Base-by-base conservation (phyloP, 2,329 filamentous ascomycete genomes). In the Ophiostoma sp. region DNA sequence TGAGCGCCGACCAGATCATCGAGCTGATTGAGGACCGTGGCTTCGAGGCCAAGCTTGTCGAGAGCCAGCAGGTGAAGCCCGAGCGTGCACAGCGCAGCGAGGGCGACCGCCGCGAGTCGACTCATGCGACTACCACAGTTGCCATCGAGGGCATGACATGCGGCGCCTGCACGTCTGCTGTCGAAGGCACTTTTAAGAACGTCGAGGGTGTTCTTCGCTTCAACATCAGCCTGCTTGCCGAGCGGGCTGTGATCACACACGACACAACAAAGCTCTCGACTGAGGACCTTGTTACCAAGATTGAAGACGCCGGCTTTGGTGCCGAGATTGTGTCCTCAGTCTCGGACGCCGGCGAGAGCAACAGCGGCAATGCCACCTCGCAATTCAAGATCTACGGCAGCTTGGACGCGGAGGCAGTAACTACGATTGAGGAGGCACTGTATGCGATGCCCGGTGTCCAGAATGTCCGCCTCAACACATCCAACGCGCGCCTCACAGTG, bases 141-240 rank as follows among this genome's bases (percentile, higher is more conserved):
- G 88, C 91, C 4, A 91, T 99, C 67, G 92, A 95, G 73, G 95
- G 95, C 66, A 99, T 99, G 95, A 99, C 95, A 1, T 98, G 95
- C 76, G 94, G 94, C 36, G 92, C 95, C 58, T 99, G 95, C 78
- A 98, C 95, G 0, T 94, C 94, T 1, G 93, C 94, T 5, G 88
- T 98, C 1, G 91, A 97, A 75, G 84, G 86, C 66, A 92, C 90
- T 3, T 95, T 99, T 78, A 86, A 87, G 72, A 86, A 85, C 71
- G 79, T 94, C 1, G 87, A 90, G 9, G 95, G 95, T 36, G 78
- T 98, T 16, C 76, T 92, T 68, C 91, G 93, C 72, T 97, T 98
- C 82, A 97, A 97, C 76, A 96, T 99, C 77, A 97, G 92, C 78
- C 81, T 99, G 72, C 84, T 98, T 44, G 96, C 95, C 4, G 95